A percentile compares a stretch with the other conserved stretches of the same genome.
Evolutionary conservation across 148 eudicot species (phyloP).

Genomic region (Simmondsia chinensis): DNA sequence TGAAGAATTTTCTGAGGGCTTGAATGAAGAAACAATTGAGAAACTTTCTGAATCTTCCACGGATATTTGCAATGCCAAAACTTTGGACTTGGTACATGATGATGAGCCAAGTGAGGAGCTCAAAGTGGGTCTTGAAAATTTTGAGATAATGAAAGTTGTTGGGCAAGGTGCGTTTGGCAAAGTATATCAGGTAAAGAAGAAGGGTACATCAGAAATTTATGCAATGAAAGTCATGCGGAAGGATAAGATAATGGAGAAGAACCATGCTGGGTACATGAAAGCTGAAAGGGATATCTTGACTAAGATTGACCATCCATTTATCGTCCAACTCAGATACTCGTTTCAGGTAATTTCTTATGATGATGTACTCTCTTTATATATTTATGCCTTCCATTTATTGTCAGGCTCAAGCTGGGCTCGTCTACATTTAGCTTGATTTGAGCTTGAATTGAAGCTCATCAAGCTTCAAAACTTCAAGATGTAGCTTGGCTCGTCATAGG

Average conservation of each 20-base stretch:
- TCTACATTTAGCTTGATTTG: too few species aligned
- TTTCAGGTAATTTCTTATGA: conserved; percentile 67
- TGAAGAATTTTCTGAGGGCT: conserved; percentile 20
- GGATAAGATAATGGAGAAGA: conserved; percentile 84
- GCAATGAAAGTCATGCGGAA: conserved; percentile 99
- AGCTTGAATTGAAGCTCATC: too few species aligned
- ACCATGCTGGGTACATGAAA: conserved; percentile 90
- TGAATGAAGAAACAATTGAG: conserved; percentile 13
- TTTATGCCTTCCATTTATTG: too few species aligned
- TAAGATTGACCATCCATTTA: conserved; percentile 74
- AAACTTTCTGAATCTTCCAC: conserved; percentile 23
- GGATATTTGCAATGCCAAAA: conserved; percentile 16
- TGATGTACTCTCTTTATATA: too few species aligned
- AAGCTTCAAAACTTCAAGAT: too few species aligned
- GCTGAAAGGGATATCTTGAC: conserved; percentile 90
- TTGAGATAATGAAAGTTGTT: conserved; percentile 70
- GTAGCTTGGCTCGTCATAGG: too few species aligned
- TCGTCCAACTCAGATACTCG: conserved; percentile 88
- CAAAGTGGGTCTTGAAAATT: conserved; percentile 68
- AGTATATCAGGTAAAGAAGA: conserved; percentile 77
- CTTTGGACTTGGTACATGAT: conserved; percentile 16
- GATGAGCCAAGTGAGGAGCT: conserved; percentile 21
- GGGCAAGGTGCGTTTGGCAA: conserved; percentile 90
- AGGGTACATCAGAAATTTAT: conserved; percentile 65
- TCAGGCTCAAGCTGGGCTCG: too few species aligned